A percentile compares a stretch with the other conserved stretches of the same genome.
Evolutionary conservation across 1,284 basidiomycete species (phyloP).

Genomic region (Heliocybe sulcata): DNA sequence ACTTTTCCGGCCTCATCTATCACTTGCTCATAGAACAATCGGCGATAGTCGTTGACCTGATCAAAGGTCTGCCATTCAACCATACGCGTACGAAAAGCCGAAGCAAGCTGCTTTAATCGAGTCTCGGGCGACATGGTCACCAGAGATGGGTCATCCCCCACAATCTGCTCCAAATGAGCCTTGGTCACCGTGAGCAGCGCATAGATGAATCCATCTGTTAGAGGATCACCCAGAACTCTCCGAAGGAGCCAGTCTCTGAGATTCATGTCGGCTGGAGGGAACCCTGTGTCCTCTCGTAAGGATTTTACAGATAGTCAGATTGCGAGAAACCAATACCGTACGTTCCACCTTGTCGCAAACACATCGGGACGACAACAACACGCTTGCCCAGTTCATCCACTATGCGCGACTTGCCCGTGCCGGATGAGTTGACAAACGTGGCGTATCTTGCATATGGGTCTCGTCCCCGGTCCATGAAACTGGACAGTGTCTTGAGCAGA

Average conservation of each 20-base stretch:
- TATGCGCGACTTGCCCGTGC: slow-evolving; percentile 22
- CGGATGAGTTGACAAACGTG: slow-evolving; percentile 21
- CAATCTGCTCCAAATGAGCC: not conserved
- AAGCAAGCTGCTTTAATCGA: not conserved
- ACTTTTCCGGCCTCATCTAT: slow-evolving; percentile 1
- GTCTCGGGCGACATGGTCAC: not conserved
- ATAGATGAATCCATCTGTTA: not conserved
- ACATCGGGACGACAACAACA: slow-evolving; percentile 17
- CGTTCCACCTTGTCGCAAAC: slow-evolving; percentile 9
- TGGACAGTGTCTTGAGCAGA: not conserved
- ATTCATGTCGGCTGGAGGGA: not conserved
- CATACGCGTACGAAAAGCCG: slow-evolving; percentile 2
- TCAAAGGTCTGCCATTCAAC: not conserved
- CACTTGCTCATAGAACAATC: not conserved
- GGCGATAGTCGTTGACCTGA: not conserved
- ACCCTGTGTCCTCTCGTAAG: slow-evolving; percentile 4
- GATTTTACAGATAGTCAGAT: not conserved
- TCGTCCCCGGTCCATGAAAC: not conserved
- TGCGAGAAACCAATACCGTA: not conserved
- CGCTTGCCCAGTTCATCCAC: slow-evolving; percentile 19
- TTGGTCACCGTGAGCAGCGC: not conserved
- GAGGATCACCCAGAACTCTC: not conserved
- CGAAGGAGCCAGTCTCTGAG: not conserved
- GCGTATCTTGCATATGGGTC: not conserved
- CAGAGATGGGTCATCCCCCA: not conserved